phyloP scores from a whole-genome alignment of 768 basidiomycete genomes.

The Serendipita sp. region DNA sequence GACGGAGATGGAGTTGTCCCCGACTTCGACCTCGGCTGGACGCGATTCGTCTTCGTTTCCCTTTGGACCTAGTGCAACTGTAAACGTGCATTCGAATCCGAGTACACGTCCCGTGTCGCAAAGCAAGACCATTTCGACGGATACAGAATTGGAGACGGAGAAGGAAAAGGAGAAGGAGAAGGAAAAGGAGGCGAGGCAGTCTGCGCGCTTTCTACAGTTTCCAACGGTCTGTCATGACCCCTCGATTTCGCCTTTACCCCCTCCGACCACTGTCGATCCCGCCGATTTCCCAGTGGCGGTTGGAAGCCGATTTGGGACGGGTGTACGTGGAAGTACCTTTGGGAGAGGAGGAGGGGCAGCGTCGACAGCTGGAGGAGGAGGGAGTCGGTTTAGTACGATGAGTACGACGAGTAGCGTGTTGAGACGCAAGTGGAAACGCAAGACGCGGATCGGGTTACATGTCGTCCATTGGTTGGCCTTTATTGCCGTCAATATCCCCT shows the following conservation, averaged over 20 bases:
- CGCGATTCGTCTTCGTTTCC: no score
- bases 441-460: neutral
- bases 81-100: no score
- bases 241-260: neutral
- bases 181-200: neutral
- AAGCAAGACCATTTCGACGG: no score
- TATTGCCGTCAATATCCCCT: neutral
- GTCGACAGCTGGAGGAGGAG: neutral
- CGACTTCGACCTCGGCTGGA: no score
- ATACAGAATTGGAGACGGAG: no score
- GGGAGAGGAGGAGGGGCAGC: neutral
- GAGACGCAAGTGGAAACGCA: neutral
- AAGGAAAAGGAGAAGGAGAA: no score
- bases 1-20: no score
- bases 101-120: no score
- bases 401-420: neutral
- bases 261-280: neutral
- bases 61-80: no score
- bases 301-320: neutral
- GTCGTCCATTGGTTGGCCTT: slow-evolving; percentile 1
- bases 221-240: neutral
- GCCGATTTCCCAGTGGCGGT: neutral
- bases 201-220: neutral
- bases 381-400: neutral
- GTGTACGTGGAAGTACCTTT: no score